Evolutionary conservation across 768 basidiomycete genomes (phyloP).

Genomic region (Coprinopsis sp.): DNA sequence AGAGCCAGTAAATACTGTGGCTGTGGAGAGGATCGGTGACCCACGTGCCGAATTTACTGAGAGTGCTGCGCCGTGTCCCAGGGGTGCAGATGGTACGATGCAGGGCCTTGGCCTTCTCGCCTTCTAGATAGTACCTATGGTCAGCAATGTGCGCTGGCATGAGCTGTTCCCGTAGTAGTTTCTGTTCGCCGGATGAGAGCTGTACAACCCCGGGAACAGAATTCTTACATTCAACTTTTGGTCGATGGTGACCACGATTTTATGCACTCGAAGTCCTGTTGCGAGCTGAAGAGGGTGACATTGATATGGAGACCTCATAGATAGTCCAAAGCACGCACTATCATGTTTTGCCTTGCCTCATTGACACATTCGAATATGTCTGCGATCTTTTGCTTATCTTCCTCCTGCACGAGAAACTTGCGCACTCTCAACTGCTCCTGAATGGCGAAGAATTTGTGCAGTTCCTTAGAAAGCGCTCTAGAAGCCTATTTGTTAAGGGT

Average conservation of each 20-base stretch:
- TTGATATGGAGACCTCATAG: background rate
- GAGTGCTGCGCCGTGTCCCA: constrained; percentile 20
- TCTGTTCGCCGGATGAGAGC: constrained; percentile 5
- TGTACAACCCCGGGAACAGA: background rate
- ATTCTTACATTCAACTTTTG: constrained; percentile 1
- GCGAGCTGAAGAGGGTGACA: constrained; percentile 12
- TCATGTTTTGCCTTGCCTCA: constrained; percentile 12
- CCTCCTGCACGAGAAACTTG: constrained; percentile 14
- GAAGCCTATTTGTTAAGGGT: constrained; percentile 5
- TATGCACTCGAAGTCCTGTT: constrained; percentile 6
- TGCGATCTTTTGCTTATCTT: constrained; percentile 10
- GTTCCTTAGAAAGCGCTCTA: constrained; percentile 7
- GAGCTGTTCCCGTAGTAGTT: constrained; percentile 9
- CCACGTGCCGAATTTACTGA: constrained; percentile 18
- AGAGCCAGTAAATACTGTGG: no score
- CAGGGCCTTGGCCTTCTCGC: constrained; percentile 7
- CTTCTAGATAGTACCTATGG: no score
- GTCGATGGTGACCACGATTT: constrained; percentile 6
- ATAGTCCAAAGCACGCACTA: constrained; percentile 7
- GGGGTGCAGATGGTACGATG: constrained; percentile 18
- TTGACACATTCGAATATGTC: constrained; percentile 16
- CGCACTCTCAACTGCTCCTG: no score
- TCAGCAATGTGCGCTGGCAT: constrained; percentile 12
- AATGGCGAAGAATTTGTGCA: constrained; percentile 5
- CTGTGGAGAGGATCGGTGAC: no score